phyloP scores from a whole-genome alignment of 2,329 filamentous ascomycete species.

The Samsoniella hepiali region DNA sequence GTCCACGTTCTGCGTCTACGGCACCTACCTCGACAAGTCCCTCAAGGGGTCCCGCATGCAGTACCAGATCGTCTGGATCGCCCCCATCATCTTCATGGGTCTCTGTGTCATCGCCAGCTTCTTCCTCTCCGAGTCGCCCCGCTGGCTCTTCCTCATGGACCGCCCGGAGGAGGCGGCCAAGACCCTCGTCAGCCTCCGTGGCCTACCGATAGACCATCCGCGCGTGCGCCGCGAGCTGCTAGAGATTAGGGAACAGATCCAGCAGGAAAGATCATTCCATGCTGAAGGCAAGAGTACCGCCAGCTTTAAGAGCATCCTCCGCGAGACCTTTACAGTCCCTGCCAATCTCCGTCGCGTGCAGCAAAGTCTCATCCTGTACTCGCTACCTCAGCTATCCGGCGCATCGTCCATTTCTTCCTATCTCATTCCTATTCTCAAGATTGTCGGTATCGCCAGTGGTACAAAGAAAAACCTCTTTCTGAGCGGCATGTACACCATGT shows the following conservation, averaged over 20 bases:
- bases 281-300: conserved; percentile 23
- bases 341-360: conserved; percentile 40
- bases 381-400: conserved; percentile 42
- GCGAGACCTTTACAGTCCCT: conserved; percentile 36
- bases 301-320: conserved; percentile 23
- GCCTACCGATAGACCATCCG: conserved; percentile 26
- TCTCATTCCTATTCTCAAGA: conserved; percentile 39
- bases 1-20: conserved; percentile 29
- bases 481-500: conserved; percentile 40
- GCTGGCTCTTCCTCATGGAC: conserved; percentile 35
- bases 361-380: conserved; percentile 36
- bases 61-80: conserved; percentile 29
- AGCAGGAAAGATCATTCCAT: conserved; percentile 19
- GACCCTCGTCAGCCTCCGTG: conserved; percentile 25
- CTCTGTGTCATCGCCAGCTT: conserved; percentile 29
- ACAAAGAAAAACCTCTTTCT: conserved; percentile 36
- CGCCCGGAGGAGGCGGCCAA: conserved; percentile 28
- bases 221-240: conserved; percentile 27
- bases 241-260: conserved; percentile 31
- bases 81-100: conserved; percentile 27
- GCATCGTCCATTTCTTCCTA: conserved; percentile 44
- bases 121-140: conserved; percentile 36
- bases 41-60: conserved; percentile 29
- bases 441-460: conserved; percentile 33
- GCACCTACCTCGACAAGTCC: neutral